Evolutionary conservation across 768 basidiomycete genomes (phyloP), one percentile per base, ranked within the genome.

Genomic region (Trametes sanguinea): DNA sequence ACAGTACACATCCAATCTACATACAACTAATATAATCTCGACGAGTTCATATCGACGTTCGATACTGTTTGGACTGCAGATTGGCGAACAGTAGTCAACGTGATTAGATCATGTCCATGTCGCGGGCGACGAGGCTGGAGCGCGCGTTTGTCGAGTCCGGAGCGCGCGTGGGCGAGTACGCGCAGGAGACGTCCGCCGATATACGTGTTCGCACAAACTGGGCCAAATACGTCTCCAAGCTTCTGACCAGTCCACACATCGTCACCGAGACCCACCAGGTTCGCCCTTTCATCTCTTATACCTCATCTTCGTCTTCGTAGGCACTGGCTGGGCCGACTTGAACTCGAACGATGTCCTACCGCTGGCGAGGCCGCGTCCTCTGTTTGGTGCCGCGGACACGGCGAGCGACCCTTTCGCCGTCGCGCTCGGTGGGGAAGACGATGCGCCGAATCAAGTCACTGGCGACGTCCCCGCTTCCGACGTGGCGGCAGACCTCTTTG

Each of bases 361-460:
- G 84, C 88, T 59, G 89, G 91, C 78, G 86, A 89, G 66, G 92
- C 92, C 39, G 88, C 90, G 54, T 86, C 89, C 89, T 60, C 87
- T 94, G 48, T 94, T 94, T 78, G 89, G 85, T 63, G 75, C 83
- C 54, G 83, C 83, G 35, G 88, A 90, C 70, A 69, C 83, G 17
- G 61, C 74, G 37, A 76, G 74, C 9, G 79, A 77, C 64, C 75
- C 75, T 43, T 78, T 82, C 53, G 68, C 76, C n/a, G 61, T 63
- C 54, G 65, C 68, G 29, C 43, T 66, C 14, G 64, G 63, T 44
- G 65, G 62, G 39, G 66, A 37, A 37, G 35, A 66, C 50, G 56
- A 59, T 29, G 35, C 67, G 35, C 64, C 53, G 39, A 56, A 64
- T 16, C 63, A 68, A 29, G 52, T 60, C 6, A 58, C 57, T 33